phyloP scores from a whole-genome alignment of 1,139 yeast species.

The Suhomyces bokatorum region DNA sequence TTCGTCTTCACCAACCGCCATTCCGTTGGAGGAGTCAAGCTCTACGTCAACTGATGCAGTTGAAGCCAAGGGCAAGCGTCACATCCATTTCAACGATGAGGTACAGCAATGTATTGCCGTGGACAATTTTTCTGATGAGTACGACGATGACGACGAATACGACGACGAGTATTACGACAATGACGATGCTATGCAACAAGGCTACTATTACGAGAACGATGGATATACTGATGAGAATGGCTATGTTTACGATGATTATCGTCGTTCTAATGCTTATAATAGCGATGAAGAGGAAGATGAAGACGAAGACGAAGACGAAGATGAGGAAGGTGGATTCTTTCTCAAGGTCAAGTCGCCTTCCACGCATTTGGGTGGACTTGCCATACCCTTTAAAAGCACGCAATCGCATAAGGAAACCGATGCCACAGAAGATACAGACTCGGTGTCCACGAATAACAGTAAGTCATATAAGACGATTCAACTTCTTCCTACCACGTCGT shows the following conservation, averaged over 20 bases:
- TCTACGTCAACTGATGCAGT: not conserved
- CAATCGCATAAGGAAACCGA: slow-evolving; percentile 13
- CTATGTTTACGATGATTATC: slow-evolving; percentile 7
- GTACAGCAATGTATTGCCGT: slow-evolving; percentile 90
- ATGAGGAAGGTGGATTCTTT: slow-evolving; percentile 72
- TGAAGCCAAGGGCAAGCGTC: slow-evolving; percentile 45
- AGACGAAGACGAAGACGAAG: slow-evolving; percentile 50
- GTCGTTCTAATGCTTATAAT: not conserved
- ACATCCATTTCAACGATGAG: slow-evolving; percentile 86
- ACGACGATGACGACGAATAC: slow-evolving; percentile 27
- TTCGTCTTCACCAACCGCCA: not conserved
- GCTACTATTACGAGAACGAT: slow-evolving; percentile 12
- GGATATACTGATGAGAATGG: slow-evolving; percentile 5
- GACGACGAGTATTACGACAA: slow-evolving; percentile 20
- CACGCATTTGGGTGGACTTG: slow-evolving; percentile 16
- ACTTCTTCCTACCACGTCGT: slow-evolving; percentile 75
- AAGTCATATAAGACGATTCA: slow-evolving; percentile 59
- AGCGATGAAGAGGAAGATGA: slow-evolving; percentile 21
- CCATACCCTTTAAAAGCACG: slow-evolving; percentile 17
- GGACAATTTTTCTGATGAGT: slow-evolving; percentile 43
- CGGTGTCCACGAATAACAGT: slow-evolving; percentile 24
- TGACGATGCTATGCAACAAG: slow-evolving; percentile 12
- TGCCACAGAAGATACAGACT: slow-evolving; percentile 27
- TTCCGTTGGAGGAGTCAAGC: not conserved
- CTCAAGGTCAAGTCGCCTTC: slow-evolving; percentile 54